Percentiles rank a stretch among this genome's conserved stretches.
phyloP scores from a whole-genome alignment of 2,329 filamentous ascomycete species.

The Ilyonectria sp. region DNA sequence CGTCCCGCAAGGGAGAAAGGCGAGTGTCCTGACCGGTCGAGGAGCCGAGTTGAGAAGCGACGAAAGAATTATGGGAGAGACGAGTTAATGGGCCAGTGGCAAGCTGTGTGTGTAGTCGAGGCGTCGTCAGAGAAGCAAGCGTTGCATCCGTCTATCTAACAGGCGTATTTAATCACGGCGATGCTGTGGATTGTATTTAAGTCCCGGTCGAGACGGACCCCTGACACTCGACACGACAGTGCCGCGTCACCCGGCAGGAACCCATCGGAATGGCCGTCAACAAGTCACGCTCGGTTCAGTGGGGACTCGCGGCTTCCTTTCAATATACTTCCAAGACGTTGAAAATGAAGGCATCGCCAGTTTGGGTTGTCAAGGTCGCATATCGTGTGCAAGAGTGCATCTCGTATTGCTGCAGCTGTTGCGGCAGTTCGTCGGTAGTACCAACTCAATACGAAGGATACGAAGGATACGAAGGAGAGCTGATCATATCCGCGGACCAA shows the following conservation, averaged over 20 bases:
- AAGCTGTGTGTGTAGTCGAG: constrained; percentile 12
- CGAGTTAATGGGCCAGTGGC: not conserved
- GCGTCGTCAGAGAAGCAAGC: constrained; percentile 10
- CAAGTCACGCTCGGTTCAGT: constrained; percentile 9
- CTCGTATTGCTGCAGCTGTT: not conserved
- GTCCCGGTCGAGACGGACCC: constrained; percentile 17
- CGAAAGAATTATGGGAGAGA: not conserved
- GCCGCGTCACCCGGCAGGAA: constrained; percentile 24
- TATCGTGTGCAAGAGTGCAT: not conserved
- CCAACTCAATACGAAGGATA: not conserved
- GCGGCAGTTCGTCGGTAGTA: not conserved
- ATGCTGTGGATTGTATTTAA: constrained; percentile 20
- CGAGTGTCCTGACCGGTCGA: not conserved
- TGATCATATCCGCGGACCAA: not conserved
- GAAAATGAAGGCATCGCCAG: constrained; percentile 18
- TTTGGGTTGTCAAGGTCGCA: not conserved
- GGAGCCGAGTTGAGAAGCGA: not conserved
- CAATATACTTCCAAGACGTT: not conserved
- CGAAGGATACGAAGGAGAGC: not conserved
- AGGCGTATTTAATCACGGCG: not conserved
- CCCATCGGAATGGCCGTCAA: constrained; percentile 4
- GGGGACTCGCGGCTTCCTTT: not conserved
- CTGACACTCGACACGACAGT: constrained; percentile 29
- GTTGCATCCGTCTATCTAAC: constrained; percentile 2
- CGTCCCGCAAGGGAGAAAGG: not conserved